Conservation (phyloP, 2,329 filamentous ascomycete genomes). For the Teratosphaeria destructans region DNA sequence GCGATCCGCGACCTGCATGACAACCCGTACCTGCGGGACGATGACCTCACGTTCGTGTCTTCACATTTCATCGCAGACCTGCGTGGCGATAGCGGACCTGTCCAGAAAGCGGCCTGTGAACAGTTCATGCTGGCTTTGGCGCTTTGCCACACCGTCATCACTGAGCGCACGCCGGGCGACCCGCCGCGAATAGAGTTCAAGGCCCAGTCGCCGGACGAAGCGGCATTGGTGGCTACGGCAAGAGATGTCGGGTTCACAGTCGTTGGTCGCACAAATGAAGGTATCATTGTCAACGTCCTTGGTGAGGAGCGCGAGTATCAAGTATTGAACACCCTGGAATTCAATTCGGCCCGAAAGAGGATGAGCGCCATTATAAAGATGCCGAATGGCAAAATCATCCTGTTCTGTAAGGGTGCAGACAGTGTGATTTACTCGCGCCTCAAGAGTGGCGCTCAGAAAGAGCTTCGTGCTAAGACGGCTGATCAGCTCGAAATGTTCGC, state of each 20-base stretch:
- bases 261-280: conserved; percentile 66
- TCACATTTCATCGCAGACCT: conserved; percentile 82
- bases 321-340: conserved; percentile 90
- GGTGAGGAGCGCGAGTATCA: conserved; percentile 77
- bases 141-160: conserved; percentile 93
- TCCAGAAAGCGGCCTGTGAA: conserved; percentile 68
- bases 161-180: conserved; percentile 81
- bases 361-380: conserved; percentile 97
- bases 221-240: conserved; percentile 85
- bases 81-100: conserved; percentile 61
- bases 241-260: conserved; percentile 94
- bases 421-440: conserved; percentile 93
- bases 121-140: conserved; percentile 92
- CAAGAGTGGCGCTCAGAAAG: conserved; percentile 71
- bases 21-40: conserved; percentile 84
- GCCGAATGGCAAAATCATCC: conserved; percentile 77
- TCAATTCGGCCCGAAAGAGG: conserved; percentile 90
- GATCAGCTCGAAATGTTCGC: conserved; percentile 97
- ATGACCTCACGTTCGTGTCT: conserved; percentile 83
- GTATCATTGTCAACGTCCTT: conserved; percentile 75
- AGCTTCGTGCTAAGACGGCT: conserved; percentile 72
- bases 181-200: conserved; percentile 88
- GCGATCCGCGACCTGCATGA: conserved; percentile 67
- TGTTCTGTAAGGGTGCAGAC: conserved; percentile 96
- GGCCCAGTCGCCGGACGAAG: conserved; percentile 93